A percentile compares a stretch with the other conserved stretches of the same genome.
Evolutionary conservation across 2,329 filamentous ascomycete genomes (phyloP).

Genomic region (Drechslerella dactyloides): DNA sequence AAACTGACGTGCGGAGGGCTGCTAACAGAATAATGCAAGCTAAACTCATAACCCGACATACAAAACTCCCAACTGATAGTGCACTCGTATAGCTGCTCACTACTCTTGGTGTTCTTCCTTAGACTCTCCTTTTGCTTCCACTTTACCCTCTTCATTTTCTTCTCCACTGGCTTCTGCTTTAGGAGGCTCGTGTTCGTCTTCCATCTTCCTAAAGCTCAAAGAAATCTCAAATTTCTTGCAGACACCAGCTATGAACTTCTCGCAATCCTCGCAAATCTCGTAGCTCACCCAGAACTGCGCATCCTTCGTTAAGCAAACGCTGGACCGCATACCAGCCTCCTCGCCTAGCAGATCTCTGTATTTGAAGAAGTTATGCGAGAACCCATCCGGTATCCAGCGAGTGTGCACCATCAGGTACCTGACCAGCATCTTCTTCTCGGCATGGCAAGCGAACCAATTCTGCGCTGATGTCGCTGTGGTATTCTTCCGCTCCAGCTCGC

Average conservation of each 20-base stretch:
- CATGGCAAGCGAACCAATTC: conserved; percentile 39
- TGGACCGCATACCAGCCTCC: conserved; percentile 22
- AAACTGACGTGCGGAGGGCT: too few species aligned
- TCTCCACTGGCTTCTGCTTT: not conserved
- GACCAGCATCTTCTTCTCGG: conserved; percentile 46
- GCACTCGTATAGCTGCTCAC: too few species aligned
- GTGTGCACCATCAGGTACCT: conserved; percentile 36
- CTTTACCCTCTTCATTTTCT: not conserved
- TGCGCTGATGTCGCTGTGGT: conserved; percentile 16
- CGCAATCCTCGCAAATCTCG: conserved; percentile 42
- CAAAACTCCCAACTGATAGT: too few species aligned
- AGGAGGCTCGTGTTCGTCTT: not conserved
- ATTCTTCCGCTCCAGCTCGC: conserved; percentile 37
- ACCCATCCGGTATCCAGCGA: conserved; percentile 27
- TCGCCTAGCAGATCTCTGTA: conserved; percentile 22
- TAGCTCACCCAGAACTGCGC: conserved; percentile 42
- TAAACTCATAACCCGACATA: too few species aligned
- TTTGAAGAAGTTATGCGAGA: conserved; percentile 33
- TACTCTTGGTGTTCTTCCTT: too few species aligned
- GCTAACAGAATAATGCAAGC: too few species aligned
- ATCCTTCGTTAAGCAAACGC: conserved; percentile 18
- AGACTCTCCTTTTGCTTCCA: not conserved
- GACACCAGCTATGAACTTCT: conserved; percentile 28
- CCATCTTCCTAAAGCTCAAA: conserved; percentile 38
- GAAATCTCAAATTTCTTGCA: conserved; percentile 28